Evolutionary conservation across 2,329 filamentous ascomycete species (phyloP).

Genomic region (Myriosclerotinia duriaeana): DNA sequence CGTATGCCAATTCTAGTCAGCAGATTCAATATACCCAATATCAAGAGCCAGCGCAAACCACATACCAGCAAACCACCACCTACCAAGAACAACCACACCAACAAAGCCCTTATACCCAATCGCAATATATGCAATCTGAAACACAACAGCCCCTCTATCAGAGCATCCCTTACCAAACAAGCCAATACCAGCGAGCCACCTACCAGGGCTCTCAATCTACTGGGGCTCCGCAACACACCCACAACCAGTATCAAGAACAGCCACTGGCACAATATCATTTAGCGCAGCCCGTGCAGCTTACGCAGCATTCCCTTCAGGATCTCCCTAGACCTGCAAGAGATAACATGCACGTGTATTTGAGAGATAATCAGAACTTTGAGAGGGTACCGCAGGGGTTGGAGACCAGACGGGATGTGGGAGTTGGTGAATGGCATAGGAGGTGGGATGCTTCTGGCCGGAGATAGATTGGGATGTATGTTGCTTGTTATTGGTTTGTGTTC

Average conservation of each 20-base stretch:
- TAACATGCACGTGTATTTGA: constrained; percentile 29
- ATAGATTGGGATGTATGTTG: background rate
- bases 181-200: background rate
- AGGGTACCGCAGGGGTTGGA: constrained; percentile 19
- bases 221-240: background rate
- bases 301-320: constrained; percentile 4
- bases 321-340: background rate
- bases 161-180: background rate
- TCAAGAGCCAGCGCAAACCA: background rate
- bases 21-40: constrained; percentile 5
- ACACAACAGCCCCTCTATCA: background rate
- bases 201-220: background rate
- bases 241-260: background rate
- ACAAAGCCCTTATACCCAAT: background rate
- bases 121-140: background rate
- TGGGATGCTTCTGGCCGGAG: constrained; percentile 22
- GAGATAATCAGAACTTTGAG: constrained; percentile 25
- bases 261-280: background rate
- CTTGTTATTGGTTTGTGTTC: background rate
- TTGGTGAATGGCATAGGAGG: constrained; percentile 26
- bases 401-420: background rate
- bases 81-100: constrained; percentile 6
- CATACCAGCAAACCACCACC: background rate
- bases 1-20: background rate
- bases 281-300: background rate